Evolutionary conservation across 495 filamentous ascomycete species (phyloP), one percentile per base, ranked within the genome.

Genomic region (Aspergillus coremiiformis): DNA sequence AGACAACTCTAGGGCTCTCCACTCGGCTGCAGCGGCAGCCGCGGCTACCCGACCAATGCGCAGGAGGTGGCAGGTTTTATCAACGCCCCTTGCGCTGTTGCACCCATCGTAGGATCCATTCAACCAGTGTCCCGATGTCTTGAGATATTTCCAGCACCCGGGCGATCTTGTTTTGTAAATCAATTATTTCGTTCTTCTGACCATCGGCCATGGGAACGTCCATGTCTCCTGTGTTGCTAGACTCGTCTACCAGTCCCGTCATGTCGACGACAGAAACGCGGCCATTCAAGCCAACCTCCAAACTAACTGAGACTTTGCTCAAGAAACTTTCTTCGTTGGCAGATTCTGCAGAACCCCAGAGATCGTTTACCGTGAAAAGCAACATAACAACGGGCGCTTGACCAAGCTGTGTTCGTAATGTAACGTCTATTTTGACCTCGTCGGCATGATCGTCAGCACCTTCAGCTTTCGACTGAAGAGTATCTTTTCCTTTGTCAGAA

Each of bases 241-340:
- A 61, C 19, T 59, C 57, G 35, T 61, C 61, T 26, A 54, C 48
- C 35, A 67, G 48, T 9, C 70, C 69, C 15, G 68, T 51, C 9
- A 68, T 61, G 17, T 75, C 66, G 23, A 72, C 60, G 4, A 76
- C 66, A 0, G 71, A 65, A 14, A 89, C 73, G 3, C 68, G 70
- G 1, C 82, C 86, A 55, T 86, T 84, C 33, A 78, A 66, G 15
- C 78, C 77, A 21, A 89, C 75, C 56, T 83, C 80, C 24, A 90
- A 72, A 46, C 66, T 66, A 21, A 76, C 59, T 2, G 71, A 68
- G 5, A 69, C 58, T 41, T 64, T 62, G 12, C 54, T 54, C 17
- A 59, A 41, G 4, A 49, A 20, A 49, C 37, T 39, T 12, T 41
- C 21, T 5, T 53, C 50, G 0, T 17, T 30, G 11, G 23, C 22